A percentile compares a stretch with the other conserved stretches of the same genome.
These are phyloP conservation scores for Sclerotinia borealis DNA, from an alignment of 2,329 filamentous ascomycete species.

Conservation along the genomic window DNA sequence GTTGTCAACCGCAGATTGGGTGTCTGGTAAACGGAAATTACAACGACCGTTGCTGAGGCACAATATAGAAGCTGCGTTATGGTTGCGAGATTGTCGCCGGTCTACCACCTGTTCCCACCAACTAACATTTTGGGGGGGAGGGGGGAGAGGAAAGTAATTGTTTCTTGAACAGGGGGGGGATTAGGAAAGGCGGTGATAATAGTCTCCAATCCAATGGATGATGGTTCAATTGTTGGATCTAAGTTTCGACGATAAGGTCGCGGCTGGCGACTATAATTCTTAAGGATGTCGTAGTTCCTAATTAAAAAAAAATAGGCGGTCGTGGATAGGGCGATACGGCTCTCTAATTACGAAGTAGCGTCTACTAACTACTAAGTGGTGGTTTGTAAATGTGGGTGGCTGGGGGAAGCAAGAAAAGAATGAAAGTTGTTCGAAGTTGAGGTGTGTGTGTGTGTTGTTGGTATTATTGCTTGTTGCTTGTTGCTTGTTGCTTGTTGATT, in stretches of 20 bases:
- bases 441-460: neutral
- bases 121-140: conserved; percentile 41
- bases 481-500: neutral
- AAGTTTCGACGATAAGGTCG: conserved; percentile 6
- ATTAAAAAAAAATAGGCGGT: conserved; percentile 9
- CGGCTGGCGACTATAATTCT: conserved; percentile 7
- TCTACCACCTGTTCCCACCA: conserved; percentile 36
- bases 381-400: conserved; percentile 9
- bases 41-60: conserved; percentile 6
- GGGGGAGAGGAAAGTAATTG: neutral
- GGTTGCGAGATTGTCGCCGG: conserved; percentile 28
- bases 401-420: conserved; percentile 2
- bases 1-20: conserved; percentile 14
- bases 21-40: conserved; percentile 7
- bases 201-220: neutral
- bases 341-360: neutral
- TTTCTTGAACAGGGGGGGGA: neutral
- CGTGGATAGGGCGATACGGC: neutral
- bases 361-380: neutral
- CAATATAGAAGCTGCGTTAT: neutral
- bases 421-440: neutral
- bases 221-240: neutral
- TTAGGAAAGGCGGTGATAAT: neutral
- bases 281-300: neutral
- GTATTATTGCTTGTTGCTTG: neutral